Percentiles rank a stretch among this genome's conserved stretches.
Evolutionary conservation across 306 rosid species (phyloP).

Genomic region (Castanea mollissima): DNA sequence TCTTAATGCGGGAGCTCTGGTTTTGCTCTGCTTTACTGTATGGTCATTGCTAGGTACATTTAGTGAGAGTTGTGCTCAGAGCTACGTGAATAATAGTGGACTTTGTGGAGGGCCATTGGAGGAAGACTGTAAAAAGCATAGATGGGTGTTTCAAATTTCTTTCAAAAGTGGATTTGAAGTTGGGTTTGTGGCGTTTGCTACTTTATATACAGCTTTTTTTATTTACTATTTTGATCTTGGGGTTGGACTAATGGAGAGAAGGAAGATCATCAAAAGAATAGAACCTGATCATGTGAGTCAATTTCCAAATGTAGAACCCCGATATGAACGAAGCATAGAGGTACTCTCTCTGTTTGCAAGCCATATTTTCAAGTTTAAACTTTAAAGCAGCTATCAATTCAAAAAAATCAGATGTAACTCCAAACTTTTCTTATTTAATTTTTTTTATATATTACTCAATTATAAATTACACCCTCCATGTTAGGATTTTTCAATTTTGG

Average conservation of each 20-base stretch:
- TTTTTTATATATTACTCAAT: too few species aligned
- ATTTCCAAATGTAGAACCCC: too few species aligned
- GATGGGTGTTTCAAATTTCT: slow-evolving; percentile 6
- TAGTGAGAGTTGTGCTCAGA: background rate
- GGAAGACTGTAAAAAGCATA: background rate
- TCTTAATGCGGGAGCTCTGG: too few species aligned
- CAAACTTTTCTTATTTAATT: too few species aligned
- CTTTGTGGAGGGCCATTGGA: slow-evolving; percentile 28
- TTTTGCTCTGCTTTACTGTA: background rate
- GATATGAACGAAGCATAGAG: too few species aligned
- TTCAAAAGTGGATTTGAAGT: slow-evolving; percentile 24
- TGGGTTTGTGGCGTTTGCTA: slow-evolving; percentile 29
- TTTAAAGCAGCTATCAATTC: too few species aligned
- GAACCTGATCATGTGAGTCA: too few species aligned
- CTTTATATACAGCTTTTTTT: background rate
- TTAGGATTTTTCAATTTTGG: too few species aligned
- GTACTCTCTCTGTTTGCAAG: too few species aligned
- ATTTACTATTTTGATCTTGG: slow-evolving; percentile 9
- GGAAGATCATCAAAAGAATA: background rate
- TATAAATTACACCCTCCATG: too few species aligned
- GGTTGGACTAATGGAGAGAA: background rate
- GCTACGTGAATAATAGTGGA: slow-evolving; percentile 27
- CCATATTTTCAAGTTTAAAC: too few species aligned
- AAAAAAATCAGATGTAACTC: too few species aligned
- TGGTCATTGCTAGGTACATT: slow-evolving; percentile 16